Evolutionary conservation across 257 asterid genomes (phyloP).

Genomic region (Nicotiana sylvestris): DNA sequence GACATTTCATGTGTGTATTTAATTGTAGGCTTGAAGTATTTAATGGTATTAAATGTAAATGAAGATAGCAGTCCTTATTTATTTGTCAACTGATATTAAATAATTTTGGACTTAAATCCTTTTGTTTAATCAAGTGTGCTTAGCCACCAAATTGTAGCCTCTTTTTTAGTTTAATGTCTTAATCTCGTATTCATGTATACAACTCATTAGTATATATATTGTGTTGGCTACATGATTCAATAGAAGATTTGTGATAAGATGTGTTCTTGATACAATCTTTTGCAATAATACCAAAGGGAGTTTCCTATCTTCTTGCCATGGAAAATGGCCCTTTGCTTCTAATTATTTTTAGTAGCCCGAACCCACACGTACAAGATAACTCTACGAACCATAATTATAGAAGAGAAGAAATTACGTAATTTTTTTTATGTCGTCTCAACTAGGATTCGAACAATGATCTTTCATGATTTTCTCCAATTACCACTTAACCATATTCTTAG

Average conservation of each 20-base stretch:
- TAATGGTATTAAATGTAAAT: not conserved
- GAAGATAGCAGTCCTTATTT: not conserved
- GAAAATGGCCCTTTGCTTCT: not conserved
- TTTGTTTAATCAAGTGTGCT: not conserved
- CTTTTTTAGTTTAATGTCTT: slow-evolving; percentile 10
- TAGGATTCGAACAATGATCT: too few species aligned
- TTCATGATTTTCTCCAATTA: too few species aligned
- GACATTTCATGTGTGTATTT: slow-evolving; percentile 15
- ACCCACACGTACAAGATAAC: too few species aligned
- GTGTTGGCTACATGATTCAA: not conserved
- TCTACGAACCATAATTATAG: too few species aligned
- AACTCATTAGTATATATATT: not conserved
- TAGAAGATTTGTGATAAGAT: slow-evolving; percentile 7
- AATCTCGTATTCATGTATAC: not conserved
- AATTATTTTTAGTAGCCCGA: too few species aligned
- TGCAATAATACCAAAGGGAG: not conserved
- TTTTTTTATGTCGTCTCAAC: too few species aligned
- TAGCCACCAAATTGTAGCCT: slow-evolving; percentile 10
- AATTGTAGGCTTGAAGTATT: slow-evolving; percentile 2
- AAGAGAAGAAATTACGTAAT: too few species aligned
- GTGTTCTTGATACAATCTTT: not conserved
- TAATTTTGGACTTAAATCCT: not conserved
- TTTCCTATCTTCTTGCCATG: slow-evolving; percentile 1
- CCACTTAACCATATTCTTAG: too few species aligned
- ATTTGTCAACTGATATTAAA: slow-evolving; percentile 1